These are phyloP conservation scores for Hortiboletus campestris DNA, from an alignment of 768 basidiomycete genomes.

Conservation along the genomic window DNA sequence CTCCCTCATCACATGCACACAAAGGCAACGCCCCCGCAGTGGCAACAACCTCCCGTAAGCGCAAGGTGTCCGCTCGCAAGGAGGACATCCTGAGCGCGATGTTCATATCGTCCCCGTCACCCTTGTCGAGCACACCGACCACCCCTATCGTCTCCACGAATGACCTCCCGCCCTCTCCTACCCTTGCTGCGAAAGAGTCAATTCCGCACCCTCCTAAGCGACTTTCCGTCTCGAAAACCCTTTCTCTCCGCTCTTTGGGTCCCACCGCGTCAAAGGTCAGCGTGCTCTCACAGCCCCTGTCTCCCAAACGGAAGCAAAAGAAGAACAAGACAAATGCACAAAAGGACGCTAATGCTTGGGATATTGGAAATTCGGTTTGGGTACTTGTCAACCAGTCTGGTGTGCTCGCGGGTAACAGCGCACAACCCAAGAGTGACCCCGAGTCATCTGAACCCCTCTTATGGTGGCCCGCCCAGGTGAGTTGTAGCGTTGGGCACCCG, in stretches of 20 bases:
- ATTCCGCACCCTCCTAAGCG: conserved; percentile 3
- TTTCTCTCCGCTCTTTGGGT: conserved; percentile 10
- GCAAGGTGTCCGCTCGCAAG: conserved; percentile 19
- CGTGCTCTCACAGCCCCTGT: conserved; percentile 20
- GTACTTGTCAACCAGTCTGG: conserved; percentile 46
- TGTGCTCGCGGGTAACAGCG: conserved; percentile 31
- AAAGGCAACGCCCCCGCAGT: conserved; percentile 8
- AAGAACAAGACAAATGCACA: conserved; percentile 3
- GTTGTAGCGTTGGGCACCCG: conserved; percentile 6
- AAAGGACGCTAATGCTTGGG: conserved; percentile 11
- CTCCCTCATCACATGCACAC: conserved; percentile 11
- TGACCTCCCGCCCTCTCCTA: conserved; percentile 21
- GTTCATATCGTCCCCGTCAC: conserved; percentile 21
- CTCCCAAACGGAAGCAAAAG: conserved; percentile 22
- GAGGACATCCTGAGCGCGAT: conserved; percentile 8
- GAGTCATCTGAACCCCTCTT: conserved; percentile 25
- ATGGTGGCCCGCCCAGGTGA: conserved; percentile 77
- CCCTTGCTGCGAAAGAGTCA: not conserved
- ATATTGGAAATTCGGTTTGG: conserved; percentile 48
- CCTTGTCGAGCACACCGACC: conserved; percentile 27
- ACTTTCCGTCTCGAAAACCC: conserved; percentile 7
- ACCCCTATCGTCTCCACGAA: conserved; percentile 11
- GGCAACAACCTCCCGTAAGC: conserved; percentile 27
- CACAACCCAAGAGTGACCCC: conserved; percentile 24
- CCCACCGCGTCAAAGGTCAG: conserved; percentile 10